Evolutionary conservation across 176 grass and related monocot species (phyloP), one percentile per base, ranked within the genome.

Genomic region (Musa beccarii): DNA sequence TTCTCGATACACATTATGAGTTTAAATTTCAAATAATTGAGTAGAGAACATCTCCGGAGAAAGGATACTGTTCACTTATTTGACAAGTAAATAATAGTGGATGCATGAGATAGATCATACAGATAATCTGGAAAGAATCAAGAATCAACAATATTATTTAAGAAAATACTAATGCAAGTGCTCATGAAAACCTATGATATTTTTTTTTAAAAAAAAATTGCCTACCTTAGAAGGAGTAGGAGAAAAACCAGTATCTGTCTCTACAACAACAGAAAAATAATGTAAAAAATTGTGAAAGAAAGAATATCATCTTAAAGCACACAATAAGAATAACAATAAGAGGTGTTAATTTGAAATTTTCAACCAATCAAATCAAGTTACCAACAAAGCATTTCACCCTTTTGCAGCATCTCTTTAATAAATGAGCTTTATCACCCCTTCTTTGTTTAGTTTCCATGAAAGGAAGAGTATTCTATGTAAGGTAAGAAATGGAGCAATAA

Each of bases 381-480:
- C 82, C 86, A 54, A 88, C 69, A 81, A 88, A 88, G 55, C 86
- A 88, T 78, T 88, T 88, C 63, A 88, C 82, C 69, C 82, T 88
- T 54, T 68, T 84, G 75, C 74, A 88, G 79, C 86, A 88, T 56
- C 86, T 52, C 59, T 71, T 88, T 53, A 88, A 84, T 17, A 78
- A 72, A 20, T 74, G 78, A 74, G 68, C 82, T 67, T 82, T 84
- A 11, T 75, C 55, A 49, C 78, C 82, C 63, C 34, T 84, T 26
- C 11, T 88, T 24, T 73, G 53, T 75, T 75, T 88, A 10, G 71
- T 52, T 62, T 75, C 69, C 86, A 85, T 88, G 49, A 88, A 88
- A 2, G 86, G 86, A 79, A 88, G 86, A 59, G 74, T 53, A 10
- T 80, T 62, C 86, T 88, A 63, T 22, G 75, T 68, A 43, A 66